These are phyloP conservation scores for Aspergillus sp. DNA, from an alignment of 2,329 filamentous ascomycete species.

Conservation along the genomic window DNA sequence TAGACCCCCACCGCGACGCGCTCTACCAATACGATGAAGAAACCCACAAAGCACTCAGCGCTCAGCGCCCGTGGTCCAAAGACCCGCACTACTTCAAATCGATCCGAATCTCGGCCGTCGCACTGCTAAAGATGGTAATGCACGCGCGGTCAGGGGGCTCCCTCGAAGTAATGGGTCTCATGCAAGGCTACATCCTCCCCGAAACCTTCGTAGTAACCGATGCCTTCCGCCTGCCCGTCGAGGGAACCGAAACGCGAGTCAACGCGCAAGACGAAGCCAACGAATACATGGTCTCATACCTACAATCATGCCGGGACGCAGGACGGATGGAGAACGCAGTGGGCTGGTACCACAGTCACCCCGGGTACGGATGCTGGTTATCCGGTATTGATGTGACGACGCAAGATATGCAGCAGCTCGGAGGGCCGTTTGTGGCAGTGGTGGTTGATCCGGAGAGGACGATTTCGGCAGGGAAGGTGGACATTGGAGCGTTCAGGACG, in stretches of 20 bases:
- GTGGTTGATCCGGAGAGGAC: slow-evolving; percentile 97
- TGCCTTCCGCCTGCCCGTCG: slow-evolving; percentile 88
- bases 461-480: slow-evolving; percentile 90
- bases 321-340: slow-evolving; percentile 87
- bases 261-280: slow-evolving; percentile 96
- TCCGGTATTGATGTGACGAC: slow-evolving; percentile 94
- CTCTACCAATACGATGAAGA: slow-evolving; percentile 80
- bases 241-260: slow-evolving; percentile 97
- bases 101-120: slow-evolving; percentile 89
- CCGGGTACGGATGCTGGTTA: slow-evolving; percentile 97
- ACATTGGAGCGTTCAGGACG: slow-evolving; percentile 95
- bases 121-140: slow-evolving; percentile 98
- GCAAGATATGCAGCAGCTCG: slow-evolving; percentile 82
- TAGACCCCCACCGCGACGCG: slow-evolving; percentile 84
- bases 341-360: slow-evolving; percentile 98
- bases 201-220: slow-evolving; percentile 89
- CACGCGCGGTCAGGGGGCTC: slow-evolving; percentile 92
- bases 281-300: slow-evolving; percentile 92
- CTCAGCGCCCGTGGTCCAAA: slow-evolving; percentile 71
- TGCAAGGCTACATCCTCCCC: slow-evolving; percentile 89
- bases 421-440: slow-evolving; percentile 90
- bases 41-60: slow-evolving; percentile 67
- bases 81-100: slow-evolving; percentile 89
- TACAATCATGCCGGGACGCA: slow-evolving; percentile 72
- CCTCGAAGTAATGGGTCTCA: slow-evolving; percentile 95